Base-by-base conservation (phyloP, 441 rosid species). In the Euphorbia celastroides region DNA sequence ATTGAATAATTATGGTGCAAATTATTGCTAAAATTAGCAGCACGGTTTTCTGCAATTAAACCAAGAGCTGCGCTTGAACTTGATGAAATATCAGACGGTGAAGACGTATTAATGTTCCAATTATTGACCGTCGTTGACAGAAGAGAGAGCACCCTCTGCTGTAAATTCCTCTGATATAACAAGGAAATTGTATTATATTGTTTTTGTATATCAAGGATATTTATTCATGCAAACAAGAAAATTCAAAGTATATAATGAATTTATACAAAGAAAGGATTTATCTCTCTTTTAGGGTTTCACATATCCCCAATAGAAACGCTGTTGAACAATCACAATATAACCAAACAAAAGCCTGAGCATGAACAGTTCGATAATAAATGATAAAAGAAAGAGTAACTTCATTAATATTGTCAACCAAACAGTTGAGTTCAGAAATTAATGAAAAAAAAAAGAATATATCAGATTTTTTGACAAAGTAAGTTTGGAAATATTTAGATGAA, bases 141-240 rank as follows among this genome's bases (percentile, higher is more conserved):
- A 85, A 85, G 90, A 85, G 90, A 75, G 80, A 85, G 83, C 90
- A 80, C 77, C 58, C 57, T 75, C 83, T 54, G 74, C 34, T 46
- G 66, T 41, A 25, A 62, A 57, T 57, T 64, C 66, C 32, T 62
- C 82, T 52, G 28, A 11, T 11, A 22, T 8, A 9, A 52, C 57
- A 22, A 52, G 5, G n/a, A 1, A 19, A n/a, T n/a, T n/a, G n/a
- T n/a, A n/a, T n/a, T n/a, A n/a, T n/a, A n/a, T n/a, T n/a, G n/a
- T n/a, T n/a, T n/a, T n/a, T n/a, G n/a, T n/a, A n/a, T n/a, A n/a
- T n/a, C n/a, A n/a, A n/a, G n/a, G n/a, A n/a, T n/a, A n/a, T n/a
- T n/a, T n/a, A n/a, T n/a, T n/a, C n/a, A n/a, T n/a, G n/a, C n/a
- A n/a, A n/a, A n/a, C n/a, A n/a, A n/a, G n/a, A n/a, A 48, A n/a